phyloP scores from a whole-genome alignment of 257 asterid species.

The Jacaranda mimosifolia region DNA sequence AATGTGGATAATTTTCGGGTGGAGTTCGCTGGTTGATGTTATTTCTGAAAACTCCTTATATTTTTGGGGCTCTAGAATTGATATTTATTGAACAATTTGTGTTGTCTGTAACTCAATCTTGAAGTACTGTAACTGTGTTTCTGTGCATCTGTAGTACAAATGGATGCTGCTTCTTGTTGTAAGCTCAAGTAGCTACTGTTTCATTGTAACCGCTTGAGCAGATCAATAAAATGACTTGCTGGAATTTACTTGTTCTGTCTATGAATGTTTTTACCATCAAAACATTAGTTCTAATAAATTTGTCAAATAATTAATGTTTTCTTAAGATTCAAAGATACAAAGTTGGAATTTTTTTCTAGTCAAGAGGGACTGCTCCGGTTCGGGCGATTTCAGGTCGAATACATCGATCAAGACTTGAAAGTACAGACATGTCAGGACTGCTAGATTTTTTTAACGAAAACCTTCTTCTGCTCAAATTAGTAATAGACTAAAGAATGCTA shows the following conservation, averaged over 20 bases:
- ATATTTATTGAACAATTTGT: slow-evolving; percentile 2
- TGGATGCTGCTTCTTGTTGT: neutral
- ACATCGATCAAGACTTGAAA: too few species aligned
- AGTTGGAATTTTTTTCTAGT: too few species aligned
- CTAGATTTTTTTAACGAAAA: too few species aligned
- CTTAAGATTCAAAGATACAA: neutral
- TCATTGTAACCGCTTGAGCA: neutral
- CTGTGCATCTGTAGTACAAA: neutral
- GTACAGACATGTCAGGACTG: too few species aligned
- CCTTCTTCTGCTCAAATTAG: too few species aligned
- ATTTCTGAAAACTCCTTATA: slow-evolving; percentile 16
- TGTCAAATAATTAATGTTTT: neutral
- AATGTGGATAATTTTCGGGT: neutral
- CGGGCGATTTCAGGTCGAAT: too few species aligned
- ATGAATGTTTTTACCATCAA: neutral
- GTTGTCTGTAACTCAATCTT: slow-evolving; percentile 28
- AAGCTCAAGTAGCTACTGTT: slow-evolving; percentile 13
- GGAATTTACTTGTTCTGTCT: neutral
- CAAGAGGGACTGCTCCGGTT: too few species aligned
- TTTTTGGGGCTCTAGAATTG: neutral
- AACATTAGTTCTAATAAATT: neutral
- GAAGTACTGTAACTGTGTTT: slow-evolving; percentile 29
- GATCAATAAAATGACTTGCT: slow-evolving; percentile 20
- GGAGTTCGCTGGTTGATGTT: slow-evolving; percentile 19
- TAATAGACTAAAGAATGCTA: too few species aligned